phyloP scores from a whole-genome alignment of 2,329 filamentous ascomycete genomes.

The Ceratocystis harringtonii region DNA sequence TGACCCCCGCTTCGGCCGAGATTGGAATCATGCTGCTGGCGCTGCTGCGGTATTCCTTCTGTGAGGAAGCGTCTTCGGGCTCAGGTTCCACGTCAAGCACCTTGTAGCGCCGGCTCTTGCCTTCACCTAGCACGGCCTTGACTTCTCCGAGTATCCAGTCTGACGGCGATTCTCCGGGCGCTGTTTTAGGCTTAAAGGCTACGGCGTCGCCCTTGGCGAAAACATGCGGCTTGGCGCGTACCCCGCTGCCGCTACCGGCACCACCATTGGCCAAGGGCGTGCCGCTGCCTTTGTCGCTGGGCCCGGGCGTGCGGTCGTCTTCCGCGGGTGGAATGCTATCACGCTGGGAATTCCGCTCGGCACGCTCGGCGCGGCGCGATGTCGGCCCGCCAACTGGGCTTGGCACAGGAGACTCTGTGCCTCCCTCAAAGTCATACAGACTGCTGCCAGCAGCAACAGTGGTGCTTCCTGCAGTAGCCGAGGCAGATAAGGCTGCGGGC shows the following conservation, averaged over 20 bases:
- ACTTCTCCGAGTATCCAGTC: constrained; percentile 70
- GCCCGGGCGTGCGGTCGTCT: constrained; percentile 28
- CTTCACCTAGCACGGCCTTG: constrained; percentile 58
- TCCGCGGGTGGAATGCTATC: constrained; percentile 34
- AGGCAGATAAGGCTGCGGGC: neutral
- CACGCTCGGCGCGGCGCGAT: constrained; percentile 23
- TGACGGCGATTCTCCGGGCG: constrained; percentile 31
- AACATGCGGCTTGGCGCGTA: constrained; percentile 34
- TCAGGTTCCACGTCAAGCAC: constrained; percentile 70
- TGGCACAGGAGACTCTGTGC: constrained; percentile 32
- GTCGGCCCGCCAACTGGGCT: constrained; percentile 26
- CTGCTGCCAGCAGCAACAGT: constrained; percentile 16
- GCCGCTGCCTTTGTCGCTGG: constrained; percentile 28
- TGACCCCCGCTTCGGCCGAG: constrained; percentile 36
- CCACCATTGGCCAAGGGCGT: neutral
- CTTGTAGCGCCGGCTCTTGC: constrained; percentile 63
- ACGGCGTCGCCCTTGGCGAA: constrained; percentile 50
- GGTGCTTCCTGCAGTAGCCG: neutral
- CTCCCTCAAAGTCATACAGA: constrained; percentile 32
- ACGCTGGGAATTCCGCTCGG: constrained; percentile 24
- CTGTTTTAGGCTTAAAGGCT: constrained; percentile 46
- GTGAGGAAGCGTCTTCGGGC: constrained; percentile 48
- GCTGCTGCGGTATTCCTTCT: constrained; percentile 54
- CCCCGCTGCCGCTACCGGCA: constrained; percentile 24
- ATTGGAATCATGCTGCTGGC: constrained; percentile 67